Base-by-base conservation (phyloP, 768 basidiomycete species). In the Paxillus involutus region DNA sequence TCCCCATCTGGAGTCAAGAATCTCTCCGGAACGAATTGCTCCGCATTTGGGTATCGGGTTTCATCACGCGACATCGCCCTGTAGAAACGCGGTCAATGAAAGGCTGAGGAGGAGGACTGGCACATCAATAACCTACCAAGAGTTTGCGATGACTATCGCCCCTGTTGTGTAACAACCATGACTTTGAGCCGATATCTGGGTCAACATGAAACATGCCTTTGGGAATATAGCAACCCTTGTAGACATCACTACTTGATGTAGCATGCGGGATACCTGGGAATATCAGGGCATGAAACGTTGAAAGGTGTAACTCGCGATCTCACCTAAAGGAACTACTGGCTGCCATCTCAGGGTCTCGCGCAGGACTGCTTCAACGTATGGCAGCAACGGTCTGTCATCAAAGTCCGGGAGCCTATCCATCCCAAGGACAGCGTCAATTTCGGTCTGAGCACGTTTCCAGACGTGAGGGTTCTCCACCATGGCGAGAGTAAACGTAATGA, bases 201-300 rank as follows among this genome's bases (percentile, higher is more conserved):
- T 29, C 33, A 13, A 30, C 21, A 8, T 33, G 0, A 3, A 4
- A 39, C 13, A 48, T 47, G 59, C 82, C 83, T 56, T 74, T 73
- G 1, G 83, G 82, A 39, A 85, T 84, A 11, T 78, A 65, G 53
- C 79, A 79, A 19, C 75, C 73, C 19, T 70, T 62, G 58, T 78
- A 79, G 11, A 70, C 53, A 44, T 79, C 78, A 53, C 75, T 74
- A 33, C 63, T 56, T 0, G 71, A 73, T 6, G 63, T 19, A 11
- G 56, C 44, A 49, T 70, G 72, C 6, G 65, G 60, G 36, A 61
- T 9, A 1, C 36, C 53, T 56, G 49, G 10, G 26, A 37, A 21
- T 16, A 21, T 59, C 16, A 59, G 30, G 16, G 16, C 33, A 33
- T 48, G n/a, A 3, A 3, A 14, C 1, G 21, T 16, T 26, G 3